Conservation (phyloP, 306 rosid genomes). For the Adenanthera pavonina region DNA sequence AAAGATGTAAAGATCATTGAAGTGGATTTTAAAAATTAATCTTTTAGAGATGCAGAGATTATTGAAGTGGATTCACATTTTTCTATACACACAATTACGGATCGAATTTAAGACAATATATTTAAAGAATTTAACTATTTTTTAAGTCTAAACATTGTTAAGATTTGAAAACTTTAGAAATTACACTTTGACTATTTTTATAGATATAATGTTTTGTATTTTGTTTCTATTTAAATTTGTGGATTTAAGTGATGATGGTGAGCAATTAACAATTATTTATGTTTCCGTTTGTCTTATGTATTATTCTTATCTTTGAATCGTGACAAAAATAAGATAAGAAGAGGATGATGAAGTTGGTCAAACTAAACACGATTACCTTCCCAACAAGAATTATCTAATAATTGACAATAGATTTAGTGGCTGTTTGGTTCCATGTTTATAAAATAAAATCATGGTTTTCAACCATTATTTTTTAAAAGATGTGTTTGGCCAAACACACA, state of each 20-base stretch:
- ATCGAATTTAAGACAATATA: no score
- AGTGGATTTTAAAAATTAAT: no score
- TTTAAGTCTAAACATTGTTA: not conserved
- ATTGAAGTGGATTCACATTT: no score
- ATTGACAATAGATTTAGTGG: not conserved
- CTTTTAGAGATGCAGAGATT: no score
- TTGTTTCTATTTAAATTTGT: constrained; percentile 5
- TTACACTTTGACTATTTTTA: not conserved
- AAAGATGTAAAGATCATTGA: no score
- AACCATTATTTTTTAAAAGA: no score
- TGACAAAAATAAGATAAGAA: not conserved
- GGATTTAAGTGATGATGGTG: not conserved
- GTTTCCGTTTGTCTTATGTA: not conserved
- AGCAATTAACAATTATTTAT: not conserved
- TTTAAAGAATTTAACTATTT: no score
- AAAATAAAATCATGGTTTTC: no score
- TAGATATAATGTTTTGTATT: not conserved
- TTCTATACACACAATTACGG: not conserved
- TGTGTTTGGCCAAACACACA: no score
- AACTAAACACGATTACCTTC: not conserved
- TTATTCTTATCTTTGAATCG: not conserved
- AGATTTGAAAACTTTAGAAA: not conserved
- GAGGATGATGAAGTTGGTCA: constrained; percentile 13
- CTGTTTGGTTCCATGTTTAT: no score
- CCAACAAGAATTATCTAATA: not conserved